Conservation (phyloP, 2,329 filamentous ascomycete species). For the Thielaviopsis punctulata region DNA sequence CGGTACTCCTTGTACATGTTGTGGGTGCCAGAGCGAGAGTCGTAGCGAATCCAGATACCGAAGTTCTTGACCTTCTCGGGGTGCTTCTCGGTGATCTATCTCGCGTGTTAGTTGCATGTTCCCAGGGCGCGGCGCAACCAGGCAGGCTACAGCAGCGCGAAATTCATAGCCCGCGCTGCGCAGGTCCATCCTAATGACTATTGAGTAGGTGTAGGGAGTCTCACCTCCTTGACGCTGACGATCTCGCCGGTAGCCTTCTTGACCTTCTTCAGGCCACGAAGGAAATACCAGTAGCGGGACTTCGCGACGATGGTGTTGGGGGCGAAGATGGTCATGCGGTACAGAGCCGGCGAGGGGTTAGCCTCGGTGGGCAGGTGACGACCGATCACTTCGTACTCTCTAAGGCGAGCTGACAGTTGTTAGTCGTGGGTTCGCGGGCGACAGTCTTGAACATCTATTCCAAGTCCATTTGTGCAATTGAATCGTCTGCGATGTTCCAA, state of each 20-base stretch:
- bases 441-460: background rate
- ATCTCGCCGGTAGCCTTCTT: conserved; percentile 99
- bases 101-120: background rate
- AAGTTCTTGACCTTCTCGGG: conserved; percentile 99
- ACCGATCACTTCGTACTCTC: conserved; percentile 99
- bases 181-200: background rate
- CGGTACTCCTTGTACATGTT: conserved; percentile 99
- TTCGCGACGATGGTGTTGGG: conserved; percentile 96
- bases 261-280: conserved; percentile 97
- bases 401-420: conserved; percentile 68
- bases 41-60: conserved; percentile 99
- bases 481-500: background rate
- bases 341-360: conserved; percentile 94
- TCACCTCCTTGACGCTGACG: conserved; percentile 86
- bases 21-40: conserved; percentile 98
- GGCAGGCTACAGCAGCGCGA: background rate
- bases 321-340: conserved; percentile 99
- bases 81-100: conserved; percentile 92
- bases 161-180: background rate
- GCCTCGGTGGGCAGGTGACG: conserved; percentile 95
- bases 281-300: conserved; percentile 99
- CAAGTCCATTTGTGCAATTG: background rate
- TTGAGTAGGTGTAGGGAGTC: conserved; percentile 19
- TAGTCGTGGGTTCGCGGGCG: conserved; percentile 18
- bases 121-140: background rate